Conservation (phyloP, 1,284 basidiomycete genomes). For the Meripilus lineatus region DNA sequence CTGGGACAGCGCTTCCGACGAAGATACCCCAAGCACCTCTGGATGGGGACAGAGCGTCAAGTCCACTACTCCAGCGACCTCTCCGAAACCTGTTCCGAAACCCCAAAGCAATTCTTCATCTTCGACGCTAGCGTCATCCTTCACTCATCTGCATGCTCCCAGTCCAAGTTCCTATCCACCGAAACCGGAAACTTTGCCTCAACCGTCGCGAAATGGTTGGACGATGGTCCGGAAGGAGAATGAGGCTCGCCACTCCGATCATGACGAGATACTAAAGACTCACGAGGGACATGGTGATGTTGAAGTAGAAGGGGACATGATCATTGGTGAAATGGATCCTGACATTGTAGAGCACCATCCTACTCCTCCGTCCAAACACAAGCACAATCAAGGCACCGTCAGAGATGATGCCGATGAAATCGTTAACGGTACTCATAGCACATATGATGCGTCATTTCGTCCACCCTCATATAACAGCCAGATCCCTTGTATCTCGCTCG, state of each 20-base stretch:
- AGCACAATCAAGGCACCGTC: constrained; percentile 44
- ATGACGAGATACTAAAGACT: constrained; percentile 23
- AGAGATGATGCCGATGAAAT: constrained; percentile 69
- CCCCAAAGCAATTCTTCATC: constrained; percentile 50
- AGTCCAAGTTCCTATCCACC: constrained; percentile 74
- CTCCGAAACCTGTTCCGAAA: constrained; percentile 56
- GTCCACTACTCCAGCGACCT: constrained; percentile 23
- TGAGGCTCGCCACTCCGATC: constrained; percentile 27
- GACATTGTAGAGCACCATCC: constrained; percentile 40
- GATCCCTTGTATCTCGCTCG: constrained; percentile 30
- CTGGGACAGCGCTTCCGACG: constrained; percentile 86
- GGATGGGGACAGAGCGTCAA: constrained; percentile 38
- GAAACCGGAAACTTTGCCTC: constrained; percentile 36
- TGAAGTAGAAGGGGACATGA: constrained; percentile 69
- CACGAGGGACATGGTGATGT: constrained; percentile 31
- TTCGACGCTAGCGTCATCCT: constrained; percentile 73
- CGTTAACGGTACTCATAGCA: constrained; percentile 52
- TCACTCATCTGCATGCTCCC: constrained; percentile 74
- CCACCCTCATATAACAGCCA: constrained; percentile 42
- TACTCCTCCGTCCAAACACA: constrained; percentile 31
- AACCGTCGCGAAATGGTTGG: constrained; percentile 56
- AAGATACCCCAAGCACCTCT: constrained; percentile 56
- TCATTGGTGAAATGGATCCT: constrained; percentile 66
- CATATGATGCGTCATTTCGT: constrained; percentile 22
- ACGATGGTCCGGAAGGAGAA: constrained; percentile 60